Evolutionary conservation across 352 stramenopile genomes (phyloP).

Genomic region (Pythium dissotocum): DNA sequence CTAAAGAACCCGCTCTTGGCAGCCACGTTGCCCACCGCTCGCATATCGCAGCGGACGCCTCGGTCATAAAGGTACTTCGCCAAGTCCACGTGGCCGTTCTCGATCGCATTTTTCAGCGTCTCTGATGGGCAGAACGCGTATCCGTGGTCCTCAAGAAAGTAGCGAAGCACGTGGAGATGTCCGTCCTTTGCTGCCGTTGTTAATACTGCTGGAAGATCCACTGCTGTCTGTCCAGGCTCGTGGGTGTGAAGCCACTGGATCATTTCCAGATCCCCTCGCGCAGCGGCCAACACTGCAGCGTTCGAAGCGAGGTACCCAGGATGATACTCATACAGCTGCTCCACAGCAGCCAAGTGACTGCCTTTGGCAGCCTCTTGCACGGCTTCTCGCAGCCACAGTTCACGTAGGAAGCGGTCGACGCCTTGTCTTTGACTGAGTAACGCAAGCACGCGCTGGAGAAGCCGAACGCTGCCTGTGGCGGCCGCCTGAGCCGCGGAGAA

Average conservation of each 20-base stretch:
- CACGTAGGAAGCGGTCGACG: conserved; percentile 9
- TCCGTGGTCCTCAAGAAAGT: not conserved
- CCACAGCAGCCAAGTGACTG: not conserved
- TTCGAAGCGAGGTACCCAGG: conserved; percentile 1
- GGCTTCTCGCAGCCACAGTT: conserved; percentile 1
- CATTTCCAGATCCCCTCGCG: not conserved
- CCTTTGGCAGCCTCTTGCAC: conserved; percentile 1
- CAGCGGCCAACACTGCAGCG: conserved; percentile 3
- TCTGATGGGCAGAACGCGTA: not conserved
- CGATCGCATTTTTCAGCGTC: conserved; percentile 5
- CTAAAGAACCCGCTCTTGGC: conserved; percentile 1
- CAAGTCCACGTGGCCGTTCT: conserved; percentile 1
- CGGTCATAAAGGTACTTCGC: not conserved
- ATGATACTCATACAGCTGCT: conserved; percentile 2
- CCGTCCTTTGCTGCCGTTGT: conserved; percentile 2
- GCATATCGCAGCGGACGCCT: conserved; percentile 10
- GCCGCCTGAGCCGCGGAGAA: conserved; percentile 6
- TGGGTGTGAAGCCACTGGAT: conserved; percentile 12
- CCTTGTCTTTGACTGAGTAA: not conserved
- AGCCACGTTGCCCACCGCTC: not conserved
- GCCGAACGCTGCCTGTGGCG: not conserved
- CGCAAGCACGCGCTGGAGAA: conserved; percentile 11
- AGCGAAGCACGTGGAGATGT: not conserved
- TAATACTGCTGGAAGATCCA: not conserved
- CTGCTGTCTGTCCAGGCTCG: not conserved